Percentiles rank a stretch among this genome's conserved stretches.
These are phyloP conservation scores for Magnolia changhungtana DNA, from an alignment of 164 flowering plant genomes.

Conservation along the genomic window DNA sequence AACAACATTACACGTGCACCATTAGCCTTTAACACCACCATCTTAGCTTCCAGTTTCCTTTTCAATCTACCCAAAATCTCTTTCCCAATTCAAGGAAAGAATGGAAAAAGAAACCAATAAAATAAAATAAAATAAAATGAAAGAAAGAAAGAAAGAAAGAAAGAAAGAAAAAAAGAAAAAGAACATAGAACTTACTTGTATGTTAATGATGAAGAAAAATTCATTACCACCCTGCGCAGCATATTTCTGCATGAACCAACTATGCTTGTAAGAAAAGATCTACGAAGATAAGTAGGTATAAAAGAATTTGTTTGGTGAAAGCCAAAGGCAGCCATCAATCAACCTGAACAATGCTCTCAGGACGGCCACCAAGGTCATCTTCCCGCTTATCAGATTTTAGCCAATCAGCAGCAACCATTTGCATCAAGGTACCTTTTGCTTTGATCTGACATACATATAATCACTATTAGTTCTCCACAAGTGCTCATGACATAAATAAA, in stretches of 20 bases:
- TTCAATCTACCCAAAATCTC: neutral
- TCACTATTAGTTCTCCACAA: neutral
- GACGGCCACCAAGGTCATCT: constrained; percentile 79
- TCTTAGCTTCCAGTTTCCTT: neutral
- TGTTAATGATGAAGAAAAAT: constrained; percentile 80
- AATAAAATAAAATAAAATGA: neutral
- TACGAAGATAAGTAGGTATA: neutral
- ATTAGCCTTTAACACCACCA: neutral
- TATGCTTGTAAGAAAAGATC: constrained; percentile 1
- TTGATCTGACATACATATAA: constrained; percentile 39
- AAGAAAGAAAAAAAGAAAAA: neutral
- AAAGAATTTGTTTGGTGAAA: neutral
- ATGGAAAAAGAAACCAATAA: neutral
- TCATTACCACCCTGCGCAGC: constrained; percentile 77
- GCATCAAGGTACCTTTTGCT: constrained; percentile 70
- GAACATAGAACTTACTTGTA: constrained; percentile 51
- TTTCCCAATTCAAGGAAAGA: neutral
- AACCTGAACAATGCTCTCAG: constrained; percentile 81
- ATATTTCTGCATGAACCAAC: constrained; percentile 51
- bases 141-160: neutral
- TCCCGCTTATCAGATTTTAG: constrained; percentile 71
- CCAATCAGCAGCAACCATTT: constrained; percentile 91
- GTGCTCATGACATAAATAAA: neutral
- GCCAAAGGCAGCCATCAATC: neutral
- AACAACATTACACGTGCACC: too few species aligned